Evolutionary conservation across 2,329 filamentous ascomycete genomes (phyloP), one percentile per base, ranked within the genome.

Genomic region (Colletotrichum australisinense): DNA sequence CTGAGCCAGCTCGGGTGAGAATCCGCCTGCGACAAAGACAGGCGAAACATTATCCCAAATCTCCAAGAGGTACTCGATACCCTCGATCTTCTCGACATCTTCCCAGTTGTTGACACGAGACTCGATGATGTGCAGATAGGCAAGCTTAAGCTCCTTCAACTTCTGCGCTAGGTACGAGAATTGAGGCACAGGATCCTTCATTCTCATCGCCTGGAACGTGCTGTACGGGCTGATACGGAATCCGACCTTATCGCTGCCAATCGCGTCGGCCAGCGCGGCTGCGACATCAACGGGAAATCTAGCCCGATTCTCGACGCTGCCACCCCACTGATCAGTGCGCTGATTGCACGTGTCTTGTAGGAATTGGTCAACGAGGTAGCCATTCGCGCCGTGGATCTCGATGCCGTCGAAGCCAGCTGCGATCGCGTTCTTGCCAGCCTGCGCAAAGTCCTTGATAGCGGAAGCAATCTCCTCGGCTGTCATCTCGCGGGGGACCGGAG

Each of bases 351-450:
- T 82, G 19, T 86, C 84, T 11, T 85, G 88, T 0, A 89, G 82
- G 77, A 93, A 93, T 60, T 92, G 89, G 64, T 91, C 89, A 7
- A 91, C 79, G 0, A 93, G 82, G 74, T 93, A 93, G 0, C 90
- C 90, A 69, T 92, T 90, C 0, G 88, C 89, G 0, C 80, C 86
- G 60, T 89, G 86, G 3, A 86, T 79, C 75, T 95, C 93, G 58
- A 95, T 89, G 0, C 90, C 91, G 76, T 96, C 93, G 38, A 93
- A 92, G 0, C 93, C 93, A 0, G 89, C 90, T 0, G 85, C 83
- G 0, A 94, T 80, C 0, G 93, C 88, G 11, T 90, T 86, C 75
- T 86, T 84, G 0, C 87, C 82, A 0, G 88, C 88, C 0, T 83
- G 84, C 0, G 85, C 88, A 79, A 88, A 94, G 0, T 89, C 89